Base-by-base conservation (phyloP, 345 rosid species). In the Eucalyptus melliodora region DNA sequence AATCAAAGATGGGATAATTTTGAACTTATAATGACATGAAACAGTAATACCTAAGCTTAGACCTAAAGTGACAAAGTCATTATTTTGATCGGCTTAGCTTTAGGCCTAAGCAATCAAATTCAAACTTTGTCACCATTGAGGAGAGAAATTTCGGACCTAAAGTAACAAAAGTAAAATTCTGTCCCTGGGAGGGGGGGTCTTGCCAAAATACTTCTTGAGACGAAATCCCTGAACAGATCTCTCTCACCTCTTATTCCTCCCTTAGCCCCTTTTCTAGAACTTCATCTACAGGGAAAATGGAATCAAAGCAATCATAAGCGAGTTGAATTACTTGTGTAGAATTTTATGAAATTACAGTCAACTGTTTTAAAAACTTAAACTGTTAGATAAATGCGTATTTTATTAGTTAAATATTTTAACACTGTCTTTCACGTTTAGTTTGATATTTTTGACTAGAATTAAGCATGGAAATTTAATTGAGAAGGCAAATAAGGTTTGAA, bases 281-380 rank as follows among this genome's bases (percentile, higher is more conserved):
- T 77, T 11, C 15, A 3, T 37, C 47, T 44, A 23, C 3, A 37
- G 15, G 16, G 45, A 21, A 37, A 44, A 77, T 77, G 30, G 83
- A 40, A 23, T 37, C 9, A 44, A 15, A 77, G 47, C 47, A 37
- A 77, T 77, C 27, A 6, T 37, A 21, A 37, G 47, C 9, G 1
- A 21, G 16, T 77, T 3, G 16, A 37, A 77, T 77, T 77, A 77
- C 16, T 19, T 77, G 15, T 53, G 26, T 21, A 8, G 5, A 53
- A 53, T 53, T 53, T 21, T 53, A 53, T 53, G 26, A 0, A 11
- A 53, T 53, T 5, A 53, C 0, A 8, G 11, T 53, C 0, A 21
- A 19, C 26, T 8, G 3, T 21, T 53, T 2, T 53, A 53, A 4
- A 53, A 53, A 53, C 2, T 53, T 53, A 53, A 53, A 21, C 2